Evolutionary conservation across 2,329 filamentous ascomycete genomes (phyloP).

Genomic region (Polychaeton citri): DNA sequence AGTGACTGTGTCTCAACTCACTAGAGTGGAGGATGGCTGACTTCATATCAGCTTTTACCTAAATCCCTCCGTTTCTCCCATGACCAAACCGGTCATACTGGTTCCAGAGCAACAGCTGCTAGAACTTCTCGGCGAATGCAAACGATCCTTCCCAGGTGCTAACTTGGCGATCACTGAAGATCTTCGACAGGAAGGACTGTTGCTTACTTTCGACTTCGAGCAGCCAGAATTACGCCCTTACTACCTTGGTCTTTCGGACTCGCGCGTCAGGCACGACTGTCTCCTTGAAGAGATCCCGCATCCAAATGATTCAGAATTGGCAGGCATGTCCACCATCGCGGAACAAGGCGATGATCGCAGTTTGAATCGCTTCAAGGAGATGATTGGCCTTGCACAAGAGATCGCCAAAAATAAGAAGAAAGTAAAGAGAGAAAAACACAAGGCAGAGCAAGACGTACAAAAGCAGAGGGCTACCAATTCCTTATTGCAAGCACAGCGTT

Average conservation of each 20-base stretch:
- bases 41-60: conserved; percentile 14
- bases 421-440: conserved; percentile 34
- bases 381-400: conserved; percentile 40
- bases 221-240: conserved; percentile 50
- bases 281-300: conserved; percentile 25
- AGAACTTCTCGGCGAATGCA: conserved; percentile 51
- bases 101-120: conserved; percentile 55
- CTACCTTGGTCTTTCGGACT: conserved; percentile 48
- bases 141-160: conserved; percentile 38
- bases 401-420: conserved; percentile 38
- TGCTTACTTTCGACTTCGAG: conserved; percentile 52
- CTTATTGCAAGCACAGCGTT: conserved; percentile 52
- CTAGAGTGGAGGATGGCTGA: conserved; percentile 3
- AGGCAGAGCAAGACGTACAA: conserved; percentile 25
- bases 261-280: conserved; percentile 11
- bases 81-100: conserved; percentile 47
- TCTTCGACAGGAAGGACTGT: conserved; percentile 41
- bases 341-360: conserved; percentile 18
- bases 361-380: conserved; percentile 38
- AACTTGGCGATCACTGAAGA: conserved; percentile 45
- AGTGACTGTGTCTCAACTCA: conserved; percentile 23
- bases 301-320: conserved; percentile 1
- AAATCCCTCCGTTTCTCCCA: conserved; percentile 8
- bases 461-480: conserved; percentile 39
- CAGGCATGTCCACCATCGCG: neutral